phyloP scores from a whole-genome alignment of 116 monocot species.

The Phalaenopsis hybrid region DNA sequence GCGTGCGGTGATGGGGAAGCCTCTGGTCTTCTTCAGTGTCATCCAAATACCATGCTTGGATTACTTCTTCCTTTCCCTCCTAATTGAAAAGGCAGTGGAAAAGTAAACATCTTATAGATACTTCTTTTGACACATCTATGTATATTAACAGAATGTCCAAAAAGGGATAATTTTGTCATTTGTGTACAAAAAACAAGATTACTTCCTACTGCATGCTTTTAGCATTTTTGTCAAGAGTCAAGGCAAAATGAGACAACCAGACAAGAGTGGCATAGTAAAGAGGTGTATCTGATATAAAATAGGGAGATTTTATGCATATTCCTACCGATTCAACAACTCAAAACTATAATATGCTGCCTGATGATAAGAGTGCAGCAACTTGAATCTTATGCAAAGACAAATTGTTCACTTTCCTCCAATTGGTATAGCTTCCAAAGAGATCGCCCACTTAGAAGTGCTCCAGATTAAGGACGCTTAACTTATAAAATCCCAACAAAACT shows the following conservation, averaged over 20 bases:
- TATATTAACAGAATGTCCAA: too few species aligned
- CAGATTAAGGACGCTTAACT: too few species aligned
- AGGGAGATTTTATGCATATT: background rate
- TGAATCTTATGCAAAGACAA: too few species aligned
- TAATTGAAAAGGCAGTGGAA: slow-evolving; percentile 6
- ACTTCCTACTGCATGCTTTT: background rate
- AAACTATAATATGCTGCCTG: background rate
- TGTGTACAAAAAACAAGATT: background rate
- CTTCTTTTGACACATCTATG: background rate
- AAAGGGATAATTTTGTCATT: too few species aligned
- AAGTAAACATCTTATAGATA: background rate
- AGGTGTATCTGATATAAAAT: background rate
- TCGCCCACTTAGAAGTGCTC: too few species aligned
- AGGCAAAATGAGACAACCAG: background rate
- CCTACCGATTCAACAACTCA: background rate
- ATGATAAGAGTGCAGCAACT: too few species aligned
- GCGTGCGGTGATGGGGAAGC: slow-evolving; percentile 76
- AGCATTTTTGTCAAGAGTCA: background rate
- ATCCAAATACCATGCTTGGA: slow-evolving; percentile 91
- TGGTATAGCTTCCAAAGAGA: too few species aligned
- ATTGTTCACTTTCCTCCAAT: too few species aligned
- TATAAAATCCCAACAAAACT: background rate
- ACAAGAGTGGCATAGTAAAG: background rate
- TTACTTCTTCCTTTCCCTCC: slow-evolving; percentile 57
- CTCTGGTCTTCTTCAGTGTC: slow-evolving; percentile 81